phyloP scores from a whole-genome alignment of 2,329 filamentous ascomycete genomes.

The Pseudocercospora fijiensis region DNA sequence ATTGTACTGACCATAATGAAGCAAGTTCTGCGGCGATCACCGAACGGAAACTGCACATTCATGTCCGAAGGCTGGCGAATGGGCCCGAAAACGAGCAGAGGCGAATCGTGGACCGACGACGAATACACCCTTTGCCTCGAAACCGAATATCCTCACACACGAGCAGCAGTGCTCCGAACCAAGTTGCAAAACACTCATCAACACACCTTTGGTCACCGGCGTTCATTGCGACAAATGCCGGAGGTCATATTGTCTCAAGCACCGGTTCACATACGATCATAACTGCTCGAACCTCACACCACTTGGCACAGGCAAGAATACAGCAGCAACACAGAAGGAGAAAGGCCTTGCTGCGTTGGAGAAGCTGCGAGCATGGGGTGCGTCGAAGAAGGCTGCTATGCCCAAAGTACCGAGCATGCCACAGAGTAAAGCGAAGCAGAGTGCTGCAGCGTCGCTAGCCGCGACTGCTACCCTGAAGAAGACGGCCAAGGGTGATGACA shows the following conservation, averaged over 20 bases:
- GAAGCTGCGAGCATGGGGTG: constrained; percentile 76
- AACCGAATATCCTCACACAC: constrained; percentile 58
- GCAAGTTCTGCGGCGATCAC: constrained; percentile 83
- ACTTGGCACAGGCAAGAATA: constrained; percentile 52
- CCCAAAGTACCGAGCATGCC: constrained; percentile 47
- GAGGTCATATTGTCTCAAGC: constrained; percentile 73
- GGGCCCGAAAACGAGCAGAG: constrained; percentile 54
- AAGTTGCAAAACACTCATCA: constrained; percentile 68
- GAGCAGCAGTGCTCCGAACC: constrained; percentile 68
- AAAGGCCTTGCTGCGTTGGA: constrained; percentile 73
- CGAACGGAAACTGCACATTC: constrained; percentile 80
- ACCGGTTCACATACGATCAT: constrained; percentile 76
- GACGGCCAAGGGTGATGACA: constrained; percentile 84
- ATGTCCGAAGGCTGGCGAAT: constrained; percentile 61
- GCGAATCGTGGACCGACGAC: constrained; percentile 32
- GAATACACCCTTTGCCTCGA: constrained; percentile 39
- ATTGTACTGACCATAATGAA: constrained; percentile 13
- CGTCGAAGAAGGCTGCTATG: constrained; percentile 56
- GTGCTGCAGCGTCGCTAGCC: constrained; percentile 62
- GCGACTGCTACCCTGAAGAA: constrained; percentile 79
- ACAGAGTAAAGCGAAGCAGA: constrained; percentile 54
- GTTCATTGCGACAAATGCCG: constrained; percentile 72
- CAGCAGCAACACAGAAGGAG: constrained; percentile 53
- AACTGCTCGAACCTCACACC: constrained; percentile 74
- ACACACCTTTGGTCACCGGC: constrained; percentile 65